These are phyloP conservation scores for Pharnaceum exiguum DNA, from an alignment of 148 eudicot genomes.

Conservation along the genomic window DNA sequence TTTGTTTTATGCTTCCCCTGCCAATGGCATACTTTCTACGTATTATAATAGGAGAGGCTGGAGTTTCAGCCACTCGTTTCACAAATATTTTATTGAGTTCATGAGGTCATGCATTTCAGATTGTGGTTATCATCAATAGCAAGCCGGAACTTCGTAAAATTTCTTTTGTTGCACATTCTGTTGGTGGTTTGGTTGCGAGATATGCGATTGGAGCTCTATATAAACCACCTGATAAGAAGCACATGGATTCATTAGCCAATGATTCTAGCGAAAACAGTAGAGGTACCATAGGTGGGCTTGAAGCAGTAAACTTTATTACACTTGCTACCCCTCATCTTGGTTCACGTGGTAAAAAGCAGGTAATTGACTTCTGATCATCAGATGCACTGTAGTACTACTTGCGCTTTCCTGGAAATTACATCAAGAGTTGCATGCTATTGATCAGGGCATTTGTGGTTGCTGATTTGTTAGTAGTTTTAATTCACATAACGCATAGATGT, in stretches of 20 bases:
- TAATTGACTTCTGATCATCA: slow-evolving; percentile 9
- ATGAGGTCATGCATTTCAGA: slow-evolving; percentile 40
- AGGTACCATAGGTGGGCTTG: slow-evolving; percentile 79
- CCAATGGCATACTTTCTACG: slow-evolving; percentile 8
- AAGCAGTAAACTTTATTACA: slow-evolving; percentile 79
- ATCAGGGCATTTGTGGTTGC: too few relatives aligned
- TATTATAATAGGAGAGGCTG: not conserved
- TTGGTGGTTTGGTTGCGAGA: slow-evolving; percentile 95
- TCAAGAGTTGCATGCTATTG: too few relatives aligned
- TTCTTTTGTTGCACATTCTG: slow-evolving; percentile 92
- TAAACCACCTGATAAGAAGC: slow-evolving; percentile 30
- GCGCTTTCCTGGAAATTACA: too few relatives aligned
- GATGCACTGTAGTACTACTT: too few relatives aligned
- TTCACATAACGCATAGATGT: too few relatives aligned
- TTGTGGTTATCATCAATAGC: slow-evolving; percentile 59
- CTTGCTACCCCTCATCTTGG: slow-evolving; percentile 99
- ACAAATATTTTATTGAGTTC: slow-evolving; percentile 1
- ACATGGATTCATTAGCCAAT: slow-evolving; percentile 23
- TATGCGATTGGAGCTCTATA: slow-evolving; percentile 81
- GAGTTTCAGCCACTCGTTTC: not conserved
- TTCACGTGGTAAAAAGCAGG: slow-evolving; percentile 95
- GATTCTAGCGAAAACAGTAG: slow-evolving; percentile 33
- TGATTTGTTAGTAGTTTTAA: too few relatives aligned
- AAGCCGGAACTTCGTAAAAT: slow-evolving; percentile 64
- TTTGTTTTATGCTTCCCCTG: slow-evolving; percentile 22